phyloP scores from a whole-genome alignment of 495 filamentous ascomycete species.

The Aspergillus conjunctus region DNA sequence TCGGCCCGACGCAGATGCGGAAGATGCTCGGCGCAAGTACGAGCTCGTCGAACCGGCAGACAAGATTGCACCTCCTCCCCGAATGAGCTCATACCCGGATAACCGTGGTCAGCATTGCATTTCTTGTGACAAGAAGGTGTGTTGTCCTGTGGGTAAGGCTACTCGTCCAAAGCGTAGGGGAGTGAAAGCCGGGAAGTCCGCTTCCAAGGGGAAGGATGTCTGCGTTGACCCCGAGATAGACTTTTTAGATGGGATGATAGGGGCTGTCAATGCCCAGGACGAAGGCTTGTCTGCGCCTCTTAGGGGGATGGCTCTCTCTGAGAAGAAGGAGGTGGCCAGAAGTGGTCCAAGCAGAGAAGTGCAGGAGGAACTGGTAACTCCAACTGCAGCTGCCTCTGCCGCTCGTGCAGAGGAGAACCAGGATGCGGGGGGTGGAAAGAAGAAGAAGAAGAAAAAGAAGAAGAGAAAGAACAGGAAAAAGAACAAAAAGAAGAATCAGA shows the following conservation, averaged over 20 bases:
- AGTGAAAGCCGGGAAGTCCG: neutral
- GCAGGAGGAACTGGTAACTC: neutral
- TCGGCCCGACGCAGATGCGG: neutral
- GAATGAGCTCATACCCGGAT: neutral
- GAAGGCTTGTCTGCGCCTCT: neutral
- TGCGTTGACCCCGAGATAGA: slow-evolving; percentile 20
- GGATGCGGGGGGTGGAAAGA: neutral
- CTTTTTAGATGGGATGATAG: slow-evolving; percentile 9
- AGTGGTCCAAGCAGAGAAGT: neutral
- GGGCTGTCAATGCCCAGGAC: neutral
- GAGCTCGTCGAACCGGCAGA: neutral
- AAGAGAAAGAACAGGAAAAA: slow-evolving; percentile 9
- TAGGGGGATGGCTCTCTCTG: neutral
- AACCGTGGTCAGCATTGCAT: neutral
- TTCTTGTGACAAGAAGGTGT: too few relatives aligned
- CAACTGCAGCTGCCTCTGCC: neutral
- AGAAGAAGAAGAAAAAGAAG: slow-evolving; percentile 6
- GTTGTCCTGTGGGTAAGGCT: too few relatives aligned
- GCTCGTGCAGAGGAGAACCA: neutral
- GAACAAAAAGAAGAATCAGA: neutral
- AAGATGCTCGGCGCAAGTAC: neutral
- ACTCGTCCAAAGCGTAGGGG: too few relatives aligned
- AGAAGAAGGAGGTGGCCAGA: neutral
- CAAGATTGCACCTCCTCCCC: neutral
- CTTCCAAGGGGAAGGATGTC: neutral